A percentile compares a stretch with the other conserved stretches of the same genome.
Evolutionary conservation across 1,284 basidiomycete species (phyloP).

Genomic region (Moesziomyces globuligerus): DNA sequence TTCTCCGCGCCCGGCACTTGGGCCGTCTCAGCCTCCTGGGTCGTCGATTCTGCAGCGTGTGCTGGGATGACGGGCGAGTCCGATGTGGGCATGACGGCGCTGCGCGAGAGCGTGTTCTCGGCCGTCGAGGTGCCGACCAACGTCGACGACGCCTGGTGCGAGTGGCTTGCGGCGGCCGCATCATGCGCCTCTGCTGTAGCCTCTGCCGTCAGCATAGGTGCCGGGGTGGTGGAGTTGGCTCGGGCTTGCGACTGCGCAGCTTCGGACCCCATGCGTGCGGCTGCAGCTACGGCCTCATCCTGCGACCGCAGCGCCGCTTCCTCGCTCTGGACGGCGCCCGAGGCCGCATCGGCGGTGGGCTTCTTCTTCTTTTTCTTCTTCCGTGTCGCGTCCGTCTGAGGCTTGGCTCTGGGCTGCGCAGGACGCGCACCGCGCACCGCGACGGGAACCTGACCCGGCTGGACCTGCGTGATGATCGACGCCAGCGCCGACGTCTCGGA

Average conservation of each 20-base stretch:
- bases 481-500: conserved; percentile 43
- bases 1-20: neutral
- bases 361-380: conserved; percentile 49
- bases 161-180: conserved; percentile 11
- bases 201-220: neutral
- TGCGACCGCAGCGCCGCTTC: conserved; percentile 23
- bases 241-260: conserved; percentile 34
- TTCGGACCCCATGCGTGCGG: conserved; percentile 29
- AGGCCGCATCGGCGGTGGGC: conserved; percentile 6
- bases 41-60: neutral
- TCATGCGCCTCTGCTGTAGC: neutral
- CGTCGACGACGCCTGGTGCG: conserved; percentile 35
- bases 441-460: conserved; percentile 38
- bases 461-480: conserved; percentile 58
- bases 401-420: conserved; percentile 22
- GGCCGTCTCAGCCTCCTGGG: neutral
- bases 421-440: conserved; percentile 24
- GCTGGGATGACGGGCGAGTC: neutral
- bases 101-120: conserved; percentile 22
- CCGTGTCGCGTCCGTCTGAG: conserved; percentile 8
- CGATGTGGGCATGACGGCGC: neutral
- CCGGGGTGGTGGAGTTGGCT: conserved; percentile 9
- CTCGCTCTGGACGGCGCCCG: conserved; percentile 9
- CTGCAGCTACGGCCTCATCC: conserved; percentile 34
- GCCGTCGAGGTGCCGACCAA: conserved; percentile 29